phyloP scores from a whole-genome alignment of 2,329 filamentous ascomycete genomes.

The Chrysosporium queenslandicum region DNA sequence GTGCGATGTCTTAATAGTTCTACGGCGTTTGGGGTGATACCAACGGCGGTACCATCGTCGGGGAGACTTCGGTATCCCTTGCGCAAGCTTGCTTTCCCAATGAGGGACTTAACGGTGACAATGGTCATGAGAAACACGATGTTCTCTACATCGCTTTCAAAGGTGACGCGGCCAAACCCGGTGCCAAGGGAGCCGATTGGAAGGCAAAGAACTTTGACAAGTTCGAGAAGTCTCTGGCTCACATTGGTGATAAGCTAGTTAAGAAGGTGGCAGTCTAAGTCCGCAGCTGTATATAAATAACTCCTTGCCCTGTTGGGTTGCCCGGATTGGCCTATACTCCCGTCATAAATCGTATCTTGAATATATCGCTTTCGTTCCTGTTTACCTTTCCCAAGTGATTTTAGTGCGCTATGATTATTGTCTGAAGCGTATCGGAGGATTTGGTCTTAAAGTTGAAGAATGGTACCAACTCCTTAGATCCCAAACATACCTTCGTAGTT shows the following conservation, averaged over 20 bases:
- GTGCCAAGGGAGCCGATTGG: slow-evolving; percentile 47
- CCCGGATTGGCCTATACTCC: no score
- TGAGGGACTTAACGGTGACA: slow-evolving; percentile 43
- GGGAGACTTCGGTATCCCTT: slow-evolving; percentile 50
- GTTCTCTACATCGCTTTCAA: slow-evolving; percentile 54
- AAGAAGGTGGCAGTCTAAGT: not conserved
- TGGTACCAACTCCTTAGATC: no score
- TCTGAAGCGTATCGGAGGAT: no score
- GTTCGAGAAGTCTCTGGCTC: slow-evolving; percentile 33
- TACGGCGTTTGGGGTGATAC: slow-evolving; percentile 55
- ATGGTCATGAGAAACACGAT: slow-evolving; percentile 48
- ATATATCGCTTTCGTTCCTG: no score
- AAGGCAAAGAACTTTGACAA: slow-evolving; percentile 39
- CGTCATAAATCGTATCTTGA: no score
- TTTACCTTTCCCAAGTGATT: no score
- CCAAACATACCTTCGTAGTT: no score
- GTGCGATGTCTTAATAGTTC: slow-evolving; percentile 30
- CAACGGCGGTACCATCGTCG: slow-evolving; percentile 48
- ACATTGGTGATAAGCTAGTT: slow-evolving; percentile 18
- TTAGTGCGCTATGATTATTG: no score
- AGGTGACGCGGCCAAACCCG: slow-evolving; percentile 48
- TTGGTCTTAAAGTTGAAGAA: no score
- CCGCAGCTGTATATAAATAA: no score
- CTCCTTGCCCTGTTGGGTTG: no score
- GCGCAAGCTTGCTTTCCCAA: slow-evolving; percentile 49